Conservation (phyloP, 768 basidiomycete genomes). For the Gymnopilus junonius region DNA sequence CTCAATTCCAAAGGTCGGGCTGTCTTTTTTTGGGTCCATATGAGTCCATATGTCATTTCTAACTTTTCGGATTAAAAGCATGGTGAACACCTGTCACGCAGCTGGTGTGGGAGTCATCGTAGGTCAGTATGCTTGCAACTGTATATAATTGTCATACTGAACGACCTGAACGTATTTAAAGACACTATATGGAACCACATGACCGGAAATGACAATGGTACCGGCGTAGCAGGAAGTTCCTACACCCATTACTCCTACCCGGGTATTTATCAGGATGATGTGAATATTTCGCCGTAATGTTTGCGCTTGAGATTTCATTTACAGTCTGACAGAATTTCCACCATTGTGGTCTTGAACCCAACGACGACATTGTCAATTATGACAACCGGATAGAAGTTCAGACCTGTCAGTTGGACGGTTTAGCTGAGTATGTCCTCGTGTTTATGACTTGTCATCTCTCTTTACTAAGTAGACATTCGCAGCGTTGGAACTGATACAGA, state of each 20-base stretch:
- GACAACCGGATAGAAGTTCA: conserved; percentile 57
- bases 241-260: conserved; percentile 61
- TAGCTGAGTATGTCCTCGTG: conserved; percentile 51
- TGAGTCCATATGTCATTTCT: not conserved
- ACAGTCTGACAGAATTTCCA: conserved; percentile 54
- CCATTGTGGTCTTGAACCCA: conserved; percentile 59
- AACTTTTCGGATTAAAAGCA: conserved; percentile 31
- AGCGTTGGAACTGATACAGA: conserved; percentile 68
- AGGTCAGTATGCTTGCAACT: conserved; percentile 33
- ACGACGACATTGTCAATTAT: conserved; percentile 60
- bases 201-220: conserved; percentile 53
- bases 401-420: conserved; percentile 53
- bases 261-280: conserved; percentile 49
- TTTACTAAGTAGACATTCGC: not conserved
- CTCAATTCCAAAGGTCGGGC: conserved; percentile 47
- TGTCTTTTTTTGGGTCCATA: conserved; percentile 9
- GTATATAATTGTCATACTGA: not conserved
- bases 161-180: conserved; percentile 20
- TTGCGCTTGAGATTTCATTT: not conserved
- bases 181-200: conserved; percentile 73
- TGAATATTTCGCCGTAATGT: conserved; percentile 28
- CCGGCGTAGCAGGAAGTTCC: conserved; percentile 50
- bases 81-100: conserved; percentile 54
- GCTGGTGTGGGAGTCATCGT: conserved; percentile 63
- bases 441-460: not conserved